These are phyloP conservation scores for Colletotrichum sp. DNA, from an alignment of 2,329 filamentous ascomycete genomes.

Conservation along the genomic window DNA sequence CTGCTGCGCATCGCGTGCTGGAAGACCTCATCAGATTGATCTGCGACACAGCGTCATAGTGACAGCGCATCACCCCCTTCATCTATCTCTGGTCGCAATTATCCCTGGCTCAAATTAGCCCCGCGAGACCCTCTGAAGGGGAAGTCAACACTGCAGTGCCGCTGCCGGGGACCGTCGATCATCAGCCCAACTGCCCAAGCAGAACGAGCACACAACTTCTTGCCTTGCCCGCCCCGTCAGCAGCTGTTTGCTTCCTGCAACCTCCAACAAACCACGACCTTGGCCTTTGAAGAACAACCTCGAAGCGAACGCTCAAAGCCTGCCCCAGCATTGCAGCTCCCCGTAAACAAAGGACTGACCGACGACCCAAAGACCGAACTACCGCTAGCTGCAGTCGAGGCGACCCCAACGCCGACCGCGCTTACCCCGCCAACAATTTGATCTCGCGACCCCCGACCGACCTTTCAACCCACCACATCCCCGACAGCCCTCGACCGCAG, in stretches of 20 bases:
- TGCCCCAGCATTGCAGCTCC: not conserved
- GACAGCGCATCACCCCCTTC: slow-evolving; percentile 18
- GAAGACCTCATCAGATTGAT: not conserved
- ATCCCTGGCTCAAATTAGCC: slow-evolving; percentile 14
- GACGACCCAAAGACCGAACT: not conserved
- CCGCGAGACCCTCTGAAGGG: slow-evolving; percentile 15
- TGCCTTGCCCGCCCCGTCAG: not conserved
- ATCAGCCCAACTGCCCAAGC: slow-evolving; percentile 5
- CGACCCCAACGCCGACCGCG: not conserved
- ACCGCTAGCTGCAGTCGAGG: not conserved
- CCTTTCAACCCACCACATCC: not conserved
- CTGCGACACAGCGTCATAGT: slow-evolving; percentile 12
- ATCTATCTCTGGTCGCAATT: slow-evolving; percentile 9
- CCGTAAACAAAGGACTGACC: not conserved
- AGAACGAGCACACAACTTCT: not conserved
- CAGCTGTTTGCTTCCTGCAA: not conserved
- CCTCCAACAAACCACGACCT: not conserved
- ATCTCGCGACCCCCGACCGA: slow-evolving; percentile 1
- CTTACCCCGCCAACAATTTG: slow-evolving; percentile 15
- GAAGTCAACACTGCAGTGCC: not conserved
- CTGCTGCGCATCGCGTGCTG: not conserved
- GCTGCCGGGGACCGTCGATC: slow-evolving; percentile 11
- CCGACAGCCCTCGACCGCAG: slow-evolving; percentile 1
- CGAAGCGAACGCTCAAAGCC: not conserved
- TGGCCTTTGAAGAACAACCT: not conserved